Evolutionary conservation across 768 basidiomycete species (phyloP), one percentile per base, ranked within the genome.

Genomic region (Paxillus rubicundulus): DNA sequence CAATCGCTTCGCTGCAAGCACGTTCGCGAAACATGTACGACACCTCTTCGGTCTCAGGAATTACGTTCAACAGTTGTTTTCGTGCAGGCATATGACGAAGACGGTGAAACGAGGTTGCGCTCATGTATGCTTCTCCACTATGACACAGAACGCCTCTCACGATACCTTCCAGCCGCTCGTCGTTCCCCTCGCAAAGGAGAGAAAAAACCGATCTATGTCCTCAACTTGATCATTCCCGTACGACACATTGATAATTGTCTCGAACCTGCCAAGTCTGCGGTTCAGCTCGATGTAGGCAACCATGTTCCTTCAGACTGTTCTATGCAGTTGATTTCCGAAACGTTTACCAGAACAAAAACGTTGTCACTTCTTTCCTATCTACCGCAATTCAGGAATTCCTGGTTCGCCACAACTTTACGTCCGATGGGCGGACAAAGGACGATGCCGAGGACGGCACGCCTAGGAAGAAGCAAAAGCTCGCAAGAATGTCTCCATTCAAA

Each of bases 181-280:
- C 78, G 87, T 32, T 88, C 92, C 32, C 89, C 92, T 30, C 82
- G 87, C 37, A 92, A 89, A 70, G 68, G 72, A 20, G 91, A 92
- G 63, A 85, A 84, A 68, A 82, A 82, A 66, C 85, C 93, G 5
- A 82, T 93, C 54, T 98, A 89, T 66, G 86, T 93, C 42, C 73
- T 98, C 43, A 85, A 90, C 63, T 63, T 98, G 53, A 76, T 72
- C 9, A 70, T 94, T 17, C 84, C 91, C 40, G 71, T 82, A 3
- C 70, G 73, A 21, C 73, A 84, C 24, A 74, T 97, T 9, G 92
- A 97, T 62, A 86, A 88, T 50, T 82, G 82, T 53, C 63, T 93
- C 27, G 92, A 90, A 57, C 91, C 93, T n/a, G 73, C 81, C 16
- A 95, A 94, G 72, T 72, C 74, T 4, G 62, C 73, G 5, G 74